These are phyloP conservation scores for Musa itinerans DNA, from an alignment of 176 grass and related monocot genomes.

Conservation along the genomic window DNA sequence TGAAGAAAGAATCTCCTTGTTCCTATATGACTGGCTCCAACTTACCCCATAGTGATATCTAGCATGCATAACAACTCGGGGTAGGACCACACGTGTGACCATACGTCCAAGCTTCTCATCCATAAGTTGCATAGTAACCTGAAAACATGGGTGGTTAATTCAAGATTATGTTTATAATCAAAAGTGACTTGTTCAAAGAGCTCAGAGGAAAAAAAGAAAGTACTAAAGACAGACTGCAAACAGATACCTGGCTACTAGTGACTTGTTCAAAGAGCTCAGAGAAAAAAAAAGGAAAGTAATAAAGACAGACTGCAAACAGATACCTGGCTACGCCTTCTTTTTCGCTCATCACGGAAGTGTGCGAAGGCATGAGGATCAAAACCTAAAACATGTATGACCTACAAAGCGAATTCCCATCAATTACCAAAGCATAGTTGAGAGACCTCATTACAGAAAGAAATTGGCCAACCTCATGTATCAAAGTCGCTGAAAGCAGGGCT, in stretches of 20 bases:
- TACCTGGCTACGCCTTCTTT: slow-evolving; percentile 80
- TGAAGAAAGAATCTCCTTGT: not conserved
- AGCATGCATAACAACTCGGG: slow-evolving; percentile 94
- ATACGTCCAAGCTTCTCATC: slow-evolving; percentile 92
- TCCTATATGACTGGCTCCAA: not conserved
- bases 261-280: too few species aligned
- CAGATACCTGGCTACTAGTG: slow-evolving; percentile 55
- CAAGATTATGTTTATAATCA: not conserved
- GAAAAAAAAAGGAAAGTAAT: not conserved
- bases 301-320: not conserved
- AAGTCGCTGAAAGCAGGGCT: slow-evolving; percentile 87
- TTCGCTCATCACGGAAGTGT: slow-evolving; percentile 97
- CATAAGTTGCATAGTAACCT: slow-evolving; percentile 84
- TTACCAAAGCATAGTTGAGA: not conserved
- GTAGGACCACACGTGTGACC: slow-evolving; percentile 83
- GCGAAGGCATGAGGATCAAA: slow-evolving; percentile 99
- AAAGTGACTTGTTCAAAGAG: not conserved
- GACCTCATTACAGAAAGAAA: not conserved
- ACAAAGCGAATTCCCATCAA: not conserved
- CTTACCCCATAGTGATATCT: slow-evolving; percentile 98
- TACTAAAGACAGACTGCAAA: not conserved
- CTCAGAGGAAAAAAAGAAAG: not conserved
- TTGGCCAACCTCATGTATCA: slow-evolving; percentile 59
- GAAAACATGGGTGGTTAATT: not conserved
- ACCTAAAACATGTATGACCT: slow-evolving; percentile 97